A percentile compares a stretch with the other conserved stretches of the same genome.
phyloP scores from a whole-genome alignment of 768 basidiomycete species.

The Sistotremastrum niveocremeum region DNA sequence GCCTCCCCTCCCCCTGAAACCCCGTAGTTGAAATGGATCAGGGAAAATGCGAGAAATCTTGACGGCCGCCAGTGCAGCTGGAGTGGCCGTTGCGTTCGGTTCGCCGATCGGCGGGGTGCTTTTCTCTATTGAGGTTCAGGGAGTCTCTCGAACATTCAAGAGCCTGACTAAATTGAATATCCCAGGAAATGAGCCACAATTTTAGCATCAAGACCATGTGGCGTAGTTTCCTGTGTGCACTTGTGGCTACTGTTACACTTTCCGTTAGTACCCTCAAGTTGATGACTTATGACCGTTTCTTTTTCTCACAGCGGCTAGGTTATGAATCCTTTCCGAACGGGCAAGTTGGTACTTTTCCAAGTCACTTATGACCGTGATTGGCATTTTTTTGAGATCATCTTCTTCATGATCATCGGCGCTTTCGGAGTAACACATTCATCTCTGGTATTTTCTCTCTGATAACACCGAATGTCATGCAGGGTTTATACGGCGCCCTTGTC shows the following conservation, averaged over 20 bases:
- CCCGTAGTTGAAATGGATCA: slow-evolving; percentile 16
- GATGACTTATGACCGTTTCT: background rate
- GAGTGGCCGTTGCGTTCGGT: slow-evolving; percentile 94
- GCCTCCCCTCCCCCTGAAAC: background rate
- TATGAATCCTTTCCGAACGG: slow-evolving; percentile 91
- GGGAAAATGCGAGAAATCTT: slow-evolving; percentile 85
- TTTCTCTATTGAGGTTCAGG: slow-evolving; percentile 44
- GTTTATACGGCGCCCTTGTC: slow-evolving; percentile 92
- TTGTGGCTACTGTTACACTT: background rate
- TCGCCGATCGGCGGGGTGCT: slow-evolving; percentile 91
- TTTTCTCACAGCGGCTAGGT: background rate
- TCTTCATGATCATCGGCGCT: slow-evolving; percentile 88
- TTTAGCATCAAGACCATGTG: slow-evolving; percentile 99
- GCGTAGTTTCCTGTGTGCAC: slow-evolving; percentile 24
- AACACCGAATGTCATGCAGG: slow-evolving; percentile 33
- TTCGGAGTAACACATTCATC: slow-evolving; percentile 55
- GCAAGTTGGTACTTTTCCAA: slow-evolving; percentile 85
- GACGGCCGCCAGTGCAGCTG: slow-evolving; percentile 92
- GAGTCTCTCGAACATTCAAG: background rate
- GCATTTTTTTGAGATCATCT: slow-evolving; percentile 98
- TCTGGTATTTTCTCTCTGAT: background rate
- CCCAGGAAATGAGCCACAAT: slow-evolving; percentile 93
- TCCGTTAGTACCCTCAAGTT: slow-evolving; percentile 44
- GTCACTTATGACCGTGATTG: slow-evolving; percentile 91
- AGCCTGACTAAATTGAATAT: background rate